These are phyloP conservation scores for Hemisphaericaspora nanyangensis DNA, from an alignment of 805 yeast genomes.

Conservation along the genomic window DNA sequence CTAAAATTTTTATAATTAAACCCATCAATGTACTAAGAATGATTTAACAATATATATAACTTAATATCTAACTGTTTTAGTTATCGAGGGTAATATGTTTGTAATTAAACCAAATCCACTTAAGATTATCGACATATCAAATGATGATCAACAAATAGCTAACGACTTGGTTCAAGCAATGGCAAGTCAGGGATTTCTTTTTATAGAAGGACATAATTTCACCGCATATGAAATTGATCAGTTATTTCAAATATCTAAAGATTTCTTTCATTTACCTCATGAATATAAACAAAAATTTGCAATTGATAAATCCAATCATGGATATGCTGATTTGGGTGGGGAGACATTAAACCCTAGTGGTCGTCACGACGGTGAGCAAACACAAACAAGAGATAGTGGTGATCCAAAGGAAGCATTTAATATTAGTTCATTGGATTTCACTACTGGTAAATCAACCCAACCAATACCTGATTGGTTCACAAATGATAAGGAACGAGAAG, in stretches of 20 bases:
- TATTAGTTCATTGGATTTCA: constrained; percentile 51
- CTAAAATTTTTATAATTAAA: too few relatives aligned
- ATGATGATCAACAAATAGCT: constrained; percentile 41
- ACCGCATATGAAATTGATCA: constrained; percentile 49
- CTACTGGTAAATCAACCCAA: constrained; percentile 38
- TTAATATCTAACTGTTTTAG: too few relatives aligned
- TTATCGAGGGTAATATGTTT: neutral
- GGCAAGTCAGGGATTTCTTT: constrained; percentile 59
- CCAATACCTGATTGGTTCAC: constrained; percentile 51
- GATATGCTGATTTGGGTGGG: constrained; percentile 53
- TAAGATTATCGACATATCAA: constrained; percentile 56
- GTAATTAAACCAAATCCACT: constrained; percentile 36
- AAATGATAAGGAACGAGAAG: constrained; percentile 34
- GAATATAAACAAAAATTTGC: constrained; percentile 48
- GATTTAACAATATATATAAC: too few relatives aligned
- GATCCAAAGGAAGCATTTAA: constrained; percentile 73
- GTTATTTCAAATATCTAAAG: constrained; percentile 46
- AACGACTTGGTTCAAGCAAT: constrained; percentile 55
- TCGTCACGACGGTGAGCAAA: constrained; percentile 20
- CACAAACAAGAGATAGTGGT: constrained; percentile 37
- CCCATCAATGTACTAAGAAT: too few relatives aligned
- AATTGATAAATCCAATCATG: constrained; percentile 55
- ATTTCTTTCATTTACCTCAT: constrained; percentile 49
- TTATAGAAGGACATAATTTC: constrained; percentile 66
- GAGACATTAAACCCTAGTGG: constrained; percentile 44